Base-by-base conservation (phyloP, 2,329 filamentous ascomycete genomes). In the Calonectria pteridis region DNA sequence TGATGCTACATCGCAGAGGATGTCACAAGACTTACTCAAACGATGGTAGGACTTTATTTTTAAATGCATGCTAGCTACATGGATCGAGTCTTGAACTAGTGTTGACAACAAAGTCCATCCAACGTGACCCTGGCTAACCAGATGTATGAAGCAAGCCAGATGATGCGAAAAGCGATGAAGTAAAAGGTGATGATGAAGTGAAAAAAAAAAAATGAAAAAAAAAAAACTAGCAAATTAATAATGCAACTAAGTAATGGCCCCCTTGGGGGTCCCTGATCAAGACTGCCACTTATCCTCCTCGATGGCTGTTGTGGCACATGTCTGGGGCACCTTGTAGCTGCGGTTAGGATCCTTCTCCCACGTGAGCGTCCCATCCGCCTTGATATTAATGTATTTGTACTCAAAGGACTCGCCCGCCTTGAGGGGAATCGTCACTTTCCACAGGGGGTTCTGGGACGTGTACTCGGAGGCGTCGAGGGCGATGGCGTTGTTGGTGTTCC, bases 361-460 rank as follows among this genome's bases (percentile, higher is more conserved):
- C 3, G 84, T 86, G 11, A 93, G 83, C 0, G 84, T 85, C 0
- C 91, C 90, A 77, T 89, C 88, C 1, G 83, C 79, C 72, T 87
- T 86, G 51, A 93, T 88, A 64, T 90, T 89, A 77, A 95, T 89
- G 80, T 91, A 95, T 85, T 95, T 94, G 83, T 94, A 95, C 84
- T 91, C 79, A 53, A 95, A 85, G 3, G 82, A 84, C 62, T 86
- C 86, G 3, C 92, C 93, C 0, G 90, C 86, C 0, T 86, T 83
- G 20, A 95, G 82, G 1, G 84, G 85, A 33, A 94, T 80, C 0
- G 88, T 89, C 0, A 83, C 87, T 58, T 84, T 87, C 94, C 93
- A 95, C 7, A 93, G 76, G 0, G 90, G 91, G 77, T 93, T 91
- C 40, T 81, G 84, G 2, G 84, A 77, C 0, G 91, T 92, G 81